Base-by-base conservation (phyloP, 805 yeast genomes). In the Debaryomyces tyrocola region DNA sequence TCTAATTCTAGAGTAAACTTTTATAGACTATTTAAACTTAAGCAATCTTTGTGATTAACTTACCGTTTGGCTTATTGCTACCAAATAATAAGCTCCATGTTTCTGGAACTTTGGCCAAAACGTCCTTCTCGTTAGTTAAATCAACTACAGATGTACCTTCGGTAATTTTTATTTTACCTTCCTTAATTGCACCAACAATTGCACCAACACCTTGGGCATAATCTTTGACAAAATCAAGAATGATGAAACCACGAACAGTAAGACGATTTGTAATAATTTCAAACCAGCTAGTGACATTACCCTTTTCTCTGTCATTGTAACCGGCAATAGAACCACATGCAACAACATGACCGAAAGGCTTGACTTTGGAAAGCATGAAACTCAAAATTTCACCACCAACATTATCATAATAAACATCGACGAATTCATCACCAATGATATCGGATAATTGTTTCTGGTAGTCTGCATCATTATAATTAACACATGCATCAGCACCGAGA, bases 291-390 rank as follows among this genome's bases (percentile, higher is more conserved):
- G 62, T 62, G 54, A 79, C 70, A 0, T 57, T 64, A 17, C 62
- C 55, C 43, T 68, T 66, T 8, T 56, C 56, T 10, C 54, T 48
- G 49, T 76, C 76, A 56, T 82, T 79, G 61, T 82, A 83, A 41
- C 80, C 79, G 28, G 86, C 64, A 49, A 84, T 80, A 11, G 83
- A 73, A 50, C 89, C 89, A 65, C 86, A 81, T n/a, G 81, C 83
- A 45, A 82, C 58, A 35, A 84, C 64, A 31, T 60, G 65, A 37
- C 80, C 83, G 34, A 57, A 60, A 6, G 59, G 60, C 51, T 70
- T 78, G 47, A 73, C 57, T 48, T 62, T 56, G 7, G 54, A 45
- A 49, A 77, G 62, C 43, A 77, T 75, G 20, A 67, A 60, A 52
- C 77, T 80, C 55, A 83, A 69, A 17, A 78, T 70, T 43, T 73